Percentiles rank a stretch among this genome's conserved stretches.
phyloP scores from a whole-genome alignment of 306 rosid genomes.

The Glycine latifolia region DNA sequence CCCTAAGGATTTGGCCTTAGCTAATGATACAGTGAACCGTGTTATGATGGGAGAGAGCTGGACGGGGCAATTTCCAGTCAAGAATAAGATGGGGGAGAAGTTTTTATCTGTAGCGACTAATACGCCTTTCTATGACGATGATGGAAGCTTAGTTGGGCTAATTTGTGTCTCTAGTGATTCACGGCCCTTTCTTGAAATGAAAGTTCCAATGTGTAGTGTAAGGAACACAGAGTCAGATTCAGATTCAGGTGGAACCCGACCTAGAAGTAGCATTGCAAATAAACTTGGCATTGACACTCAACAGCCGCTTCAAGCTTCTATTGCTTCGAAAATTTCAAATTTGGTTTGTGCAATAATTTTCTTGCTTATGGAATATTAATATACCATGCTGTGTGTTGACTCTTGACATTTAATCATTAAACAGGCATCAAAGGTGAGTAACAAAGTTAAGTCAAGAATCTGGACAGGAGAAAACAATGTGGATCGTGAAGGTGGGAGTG shows the following conservation, averaged over 20 bases:
- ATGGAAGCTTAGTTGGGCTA: constrained; percentile 72
- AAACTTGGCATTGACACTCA: constrained; percentile 92
- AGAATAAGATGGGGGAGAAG: constrained; percentile 76
- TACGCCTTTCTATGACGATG: constrained; percentile 89
- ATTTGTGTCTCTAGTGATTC: constrained; percentile 83
- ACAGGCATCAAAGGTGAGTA: constrained; percentile 96
- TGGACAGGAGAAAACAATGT: constrained; percentile 65
- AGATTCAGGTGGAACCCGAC: constrained; percentile 40
- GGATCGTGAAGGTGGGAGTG: constrained; percentile 77
- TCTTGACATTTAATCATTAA: constrained; percentile 40
- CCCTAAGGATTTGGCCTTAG: constrained; percentile 60
- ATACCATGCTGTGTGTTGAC: constrained; percentile 54
- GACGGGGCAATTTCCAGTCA: constrained; percentile 89
- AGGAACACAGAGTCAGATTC: constrained; percentile 56
- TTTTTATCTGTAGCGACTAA: constrained; percentile 63
- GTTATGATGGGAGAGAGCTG: constrained; percentile 85
- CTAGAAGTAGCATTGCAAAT: constrained; percentile 58
- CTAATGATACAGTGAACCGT: constrained; percentile 60
- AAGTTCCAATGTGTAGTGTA: constrained; percentile 48
- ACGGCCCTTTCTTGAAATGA: constrained; percentile 69
- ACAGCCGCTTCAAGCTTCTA: constrained; percentile 82
- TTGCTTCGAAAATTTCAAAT: constrained; percentile 84
- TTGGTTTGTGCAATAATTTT: constrained; percentile 76
- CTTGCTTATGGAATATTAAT: constrained; percentile 47
- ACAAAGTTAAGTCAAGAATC: constrained; percentile 85